A percentile compares a stretch with the other conserved stretches of the same genome.
Conservation (phyloP, 1,284 basidiomycete genomes). For the Puccinia coronata region DNA sequence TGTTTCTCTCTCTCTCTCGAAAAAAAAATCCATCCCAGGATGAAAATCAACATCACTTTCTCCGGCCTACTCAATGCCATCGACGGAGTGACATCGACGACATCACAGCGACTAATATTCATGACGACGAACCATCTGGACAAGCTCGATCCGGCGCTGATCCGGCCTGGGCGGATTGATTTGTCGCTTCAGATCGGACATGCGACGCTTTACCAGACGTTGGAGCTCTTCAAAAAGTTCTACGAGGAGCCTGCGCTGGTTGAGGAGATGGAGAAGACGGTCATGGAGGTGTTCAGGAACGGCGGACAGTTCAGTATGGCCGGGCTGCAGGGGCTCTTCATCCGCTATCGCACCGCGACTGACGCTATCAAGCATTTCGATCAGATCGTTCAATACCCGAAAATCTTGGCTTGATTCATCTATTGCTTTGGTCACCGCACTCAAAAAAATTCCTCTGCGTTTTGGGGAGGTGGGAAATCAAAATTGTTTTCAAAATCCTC, state of each 20-base stretch:
- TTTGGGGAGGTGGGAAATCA: too few species aligned
- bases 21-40: constrained; percentile 48
- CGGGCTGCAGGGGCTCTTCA: constrained; percentile 86
- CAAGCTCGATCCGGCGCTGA: constrained; percentile 81
- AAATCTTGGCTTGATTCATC: background rate
- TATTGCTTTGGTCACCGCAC: too few species aligned
- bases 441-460: too few species aligned
- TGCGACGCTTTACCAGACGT: constrained; percentile 78
- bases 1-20: too few species aligned
- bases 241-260: constrained; percentile 65
- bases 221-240: constrained; percentile 78
- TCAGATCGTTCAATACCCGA: constrained; percentile 45
- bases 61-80: constrained; percentile 96
- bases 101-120: constrained; percentile 90
- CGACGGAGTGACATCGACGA: constrained; percentile 94
- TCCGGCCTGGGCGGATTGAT: constrained; percentile 92
- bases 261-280: constrained; percentile 63
- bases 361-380: constrained; percentile 42
- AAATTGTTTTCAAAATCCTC: too few species aligned
- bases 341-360: constrained; percentile 64
- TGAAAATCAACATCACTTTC: constrained; percentile 76
- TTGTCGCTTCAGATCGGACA: constrained; percentile 82
- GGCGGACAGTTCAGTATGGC: constrained; percentile 84
- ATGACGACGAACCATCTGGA: constrained; percentile 98
- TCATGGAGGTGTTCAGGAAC: constrained; percentile 62